Evolutionary conservation across 192 early-diverging fungal species (phyloP).

Genomic region (Coemansia sp.): DNA sequence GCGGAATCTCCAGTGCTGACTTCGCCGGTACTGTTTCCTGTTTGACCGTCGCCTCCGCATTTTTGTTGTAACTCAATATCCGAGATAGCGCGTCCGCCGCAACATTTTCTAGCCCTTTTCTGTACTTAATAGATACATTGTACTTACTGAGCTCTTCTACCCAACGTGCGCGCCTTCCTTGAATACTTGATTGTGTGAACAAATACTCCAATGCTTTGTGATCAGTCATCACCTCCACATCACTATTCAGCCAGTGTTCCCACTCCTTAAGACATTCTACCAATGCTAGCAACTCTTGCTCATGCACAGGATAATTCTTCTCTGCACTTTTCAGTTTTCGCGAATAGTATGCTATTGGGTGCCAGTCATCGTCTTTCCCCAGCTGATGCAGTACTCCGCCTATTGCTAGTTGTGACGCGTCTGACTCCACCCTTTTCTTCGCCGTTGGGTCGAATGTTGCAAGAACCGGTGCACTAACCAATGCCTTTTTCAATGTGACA

Average conservation of each 20-base stretch:
- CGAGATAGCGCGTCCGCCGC: constrained; percentile 6
- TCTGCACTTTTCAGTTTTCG: constrained; percentile 8
- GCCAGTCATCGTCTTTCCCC: neutral
- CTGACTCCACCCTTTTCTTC: constrained; percentile 9
- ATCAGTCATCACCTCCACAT: neutral
- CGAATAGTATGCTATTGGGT: constrained; percentile 26
- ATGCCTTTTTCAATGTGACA: neutral
- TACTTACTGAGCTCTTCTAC: neutral
- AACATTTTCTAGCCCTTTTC: constrained; percentile 8
- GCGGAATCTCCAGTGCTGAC: no score
- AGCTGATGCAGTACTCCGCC: constrained; percentile 21
- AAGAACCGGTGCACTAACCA: neutral
- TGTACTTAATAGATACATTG: constrained; percentile 3
- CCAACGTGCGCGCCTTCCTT: constrained; percentile 3
- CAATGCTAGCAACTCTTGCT: constrained; percentile 17
- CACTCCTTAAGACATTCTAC: constrained; percentile 4
- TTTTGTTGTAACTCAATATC: neutral
- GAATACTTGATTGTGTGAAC: neutral
- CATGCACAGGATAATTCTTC: constrained; percentile 7
- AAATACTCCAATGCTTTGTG: constrained; percentile 10
- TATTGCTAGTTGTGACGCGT: constrained; percentile 7
- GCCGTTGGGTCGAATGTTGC: constrained; percentile 14
- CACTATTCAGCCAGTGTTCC: neutral
- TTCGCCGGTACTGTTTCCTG: neutral
- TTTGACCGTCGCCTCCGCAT: neutral